Evolutionary conservation across 1,284 basidiomycete genomes (phyloP), one percentile per base, ranked within the genome.

Genomic region (Bondarzewia mesenterica): DNA sequence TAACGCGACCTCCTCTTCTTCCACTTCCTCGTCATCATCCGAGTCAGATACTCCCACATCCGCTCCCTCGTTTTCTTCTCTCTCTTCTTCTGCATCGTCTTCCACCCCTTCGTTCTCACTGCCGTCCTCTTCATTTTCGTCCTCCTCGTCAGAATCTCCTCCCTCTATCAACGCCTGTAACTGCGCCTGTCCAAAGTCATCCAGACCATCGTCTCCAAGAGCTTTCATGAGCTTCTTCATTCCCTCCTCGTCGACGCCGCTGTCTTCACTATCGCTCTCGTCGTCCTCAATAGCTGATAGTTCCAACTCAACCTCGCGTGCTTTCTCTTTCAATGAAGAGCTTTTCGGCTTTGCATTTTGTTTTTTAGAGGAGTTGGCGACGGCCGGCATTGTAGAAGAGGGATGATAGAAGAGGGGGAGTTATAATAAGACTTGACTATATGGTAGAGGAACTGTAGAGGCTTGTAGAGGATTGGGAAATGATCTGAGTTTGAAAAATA

Each of bases 161-260:
- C 62, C 61, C 10, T 66, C 74, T 5, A 57, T 60, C 36, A 77
- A 55, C 20, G 65, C 60, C 39, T 63, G 58, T 43, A 83, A 62
- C 57, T 82, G 76, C 21, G 71, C 72, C 44, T 69, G 68, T 38
- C 74, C 80, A 58, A 77, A 73, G 7, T 84, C 83, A 55, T 84
- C 79, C 48, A 84, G 63, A 0, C 77, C 81, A 50, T 85, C 80
- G 4, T 85, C 79, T 4, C 80, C 81, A 18, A 88, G 67, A 7
- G 81, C 73, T 46, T 79, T 73, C 74, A 85, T 78, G 32, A 86
- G 68, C 48, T 77, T 72, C 60, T 72, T 66, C 78, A 82, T 78
- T 15, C 79, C 80, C 57, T 78, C 77, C 56, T 80, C 75, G 57
- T 86, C 81, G 25, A 82, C 74, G 38, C 77, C 81, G 2, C 73